A percentile compares a stretch with the other conserved stretches of the same genome.
phyloP scores from a whole-genome alignment of 305 asterid genomes.

The Solanum chacoense region DNA sequence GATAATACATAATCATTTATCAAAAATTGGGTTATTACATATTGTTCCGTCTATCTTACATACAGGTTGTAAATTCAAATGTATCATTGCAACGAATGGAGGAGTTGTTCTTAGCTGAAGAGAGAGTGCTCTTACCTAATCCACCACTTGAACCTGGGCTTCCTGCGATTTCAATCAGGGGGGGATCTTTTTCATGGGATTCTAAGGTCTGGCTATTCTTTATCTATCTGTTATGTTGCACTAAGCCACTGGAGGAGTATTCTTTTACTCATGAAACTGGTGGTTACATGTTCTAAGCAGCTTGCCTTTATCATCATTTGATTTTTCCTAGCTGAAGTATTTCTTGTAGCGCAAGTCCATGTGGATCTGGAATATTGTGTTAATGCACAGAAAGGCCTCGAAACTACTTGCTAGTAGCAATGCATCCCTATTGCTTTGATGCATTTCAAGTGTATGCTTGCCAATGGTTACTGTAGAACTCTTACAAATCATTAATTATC shows the following conservation, averaged over 20 bases:
- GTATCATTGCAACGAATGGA: constrained; percentile 87
- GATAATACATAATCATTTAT: not conserved
- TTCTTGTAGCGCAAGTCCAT: not conserved
- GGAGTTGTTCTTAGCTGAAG: constrained; percentile 78
- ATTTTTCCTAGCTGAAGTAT: not conserved
- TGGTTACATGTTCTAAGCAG: not conserved
- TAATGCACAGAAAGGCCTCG: not conserved
- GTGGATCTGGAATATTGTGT: not conserved
- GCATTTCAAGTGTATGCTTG: not conserved
- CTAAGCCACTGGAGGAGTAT: not conserved
- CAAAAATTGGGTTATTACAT: not conserved
- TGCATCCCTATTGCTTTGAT: not conserved
- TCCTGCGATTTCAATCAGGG: constrained; percentile 79
- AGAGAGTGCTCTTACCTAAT: constrained; percentile 59
- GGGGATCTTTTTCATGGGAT: constrained; percentile 90
- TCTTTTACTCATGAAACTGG: not conserved
- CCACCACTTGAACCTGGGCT: constrained; percentile 59
- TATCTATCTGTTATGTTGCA: not conserved
- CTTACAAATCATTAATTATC: not conserved
- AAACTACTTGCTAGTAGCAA: not conserved
- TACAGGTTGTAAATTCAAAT: constrained; percentile 80
- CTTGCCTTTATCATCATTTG: not conserved
- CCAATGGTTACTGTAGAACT: not conserved
- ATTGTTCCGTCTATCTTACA: not conserved
- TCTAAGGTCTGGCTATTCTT: constrained; percentile 38